phyloP scores from a whole-genome alignment of 2,329 filamentous ascomycete genomes.

The Aspergillus sclerotialis region DNA sequence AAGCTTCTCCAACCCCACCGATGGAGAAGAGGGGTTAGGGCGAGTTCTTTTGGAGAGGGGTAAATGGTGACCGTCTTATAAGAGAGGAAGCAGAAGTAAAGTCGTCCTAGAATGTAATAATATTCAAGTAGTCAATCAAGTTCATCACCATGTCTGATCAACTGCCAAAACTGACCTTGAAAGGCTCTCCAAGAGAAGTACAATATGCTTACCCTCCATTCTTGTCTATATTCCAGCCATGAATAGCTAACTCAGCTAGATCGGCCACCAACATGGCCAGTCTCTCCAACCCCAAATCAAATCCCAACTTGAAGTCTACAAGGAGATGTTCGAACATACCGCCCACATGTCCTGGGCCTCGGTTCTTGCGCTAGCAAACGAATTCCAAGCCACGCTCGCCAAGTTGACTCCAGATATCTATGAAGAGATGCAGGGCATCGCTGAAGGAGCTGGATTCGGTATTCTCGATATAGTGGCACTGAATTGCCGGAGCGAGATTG shows the following conservation, averaged over 20 bases:
- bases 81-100: no score
- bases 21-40: slow-evolving; percentile 44
- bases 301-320: slow-evolving; percentile 43
- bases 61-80: neutral
- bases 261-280: slow-evolving; percentile 43
- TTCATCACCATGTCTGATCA: slow-evolving; percentile 47
- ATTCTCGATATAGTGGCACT: slow-evolving; percentile 50
- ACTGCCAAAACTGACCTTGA: slow-evolving; percentile 12
- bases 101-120: no score
- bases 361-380: slow-evolving; percentile 39
- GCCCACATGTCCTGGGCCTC: slow-evolving; percentile 41
- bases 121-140: no score
- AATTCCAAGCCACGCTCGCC: slow-evolving; percentile 42
- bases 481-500: slow-evolving; percentile 55
- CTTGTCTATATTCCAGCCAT: neutral
- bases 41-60: neutral
- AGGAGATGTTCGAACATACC: slow-evolving; percentile 40
- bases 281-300: slow-evolving; percentile 33
- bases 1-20: no score
- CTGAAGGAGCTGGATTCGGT: slow-evolving; percentile 43
- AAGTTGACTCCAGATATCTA: slow-evolving; percentile 30
- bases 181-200: slow-evolving; percentile 21
- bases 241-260: slow-evolving; percentile 33
- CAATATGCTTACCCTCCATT: neutral
- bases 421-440: slow-evolving; percentile 47